Conservation (phyloP, 176 grass and related monocot genomes). For the Oryza brachyantha region DNA sequence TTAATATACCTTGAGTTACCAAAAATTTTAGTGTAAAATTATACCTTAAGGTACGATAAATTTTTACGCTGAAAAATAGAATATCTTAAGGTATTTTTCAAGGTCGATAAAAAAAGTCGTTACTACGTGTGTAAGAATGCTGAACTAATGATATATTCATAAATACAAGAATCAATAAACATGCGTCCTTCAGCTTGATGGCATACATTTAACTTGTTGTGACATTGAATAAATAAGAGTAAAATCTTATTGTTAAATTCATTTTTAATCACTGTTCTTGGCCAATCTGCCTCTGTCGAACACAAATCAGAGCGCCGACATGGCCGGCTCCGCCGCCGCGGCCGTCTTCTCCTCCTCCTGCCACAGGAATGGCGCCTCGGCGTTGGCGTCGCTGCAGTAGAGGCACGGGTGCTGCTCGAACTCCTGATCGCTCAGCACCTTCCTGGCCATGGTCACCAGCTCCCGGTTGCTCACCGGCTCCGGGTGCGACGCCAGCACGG, state of each 20-base stretch:
- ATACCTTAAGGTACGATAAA: no score
- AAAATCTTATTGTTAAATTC: neutral
- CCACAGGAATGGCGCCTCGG: conserved; percentile 49
- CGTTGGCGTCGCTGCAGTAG: conserved; percentile 69
- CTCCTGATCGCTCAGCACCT: conserved; percentile 21
- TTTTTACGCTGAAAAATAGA: no score
- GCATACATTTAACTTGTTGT: neutral
- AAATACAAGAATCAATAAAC: neutral
- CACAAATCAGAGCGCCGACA: neutral
- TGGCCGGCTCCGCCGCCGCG: neutral
- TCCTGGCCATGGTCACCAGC: conserved; percentile 46
- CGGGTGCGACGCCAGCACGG: conserved; percentile 43
- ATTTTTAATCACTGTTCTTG: no score
- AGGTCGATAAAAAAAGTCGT: no score
- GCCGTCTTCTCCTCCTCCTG: neutral
- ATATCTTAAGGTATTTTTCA: no score
- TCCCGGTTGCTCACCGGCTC: conserved; percentile 55
- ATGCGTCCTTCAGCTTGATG: neutral
- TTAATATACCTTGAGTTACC: no score
- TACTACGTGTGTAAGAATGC: no score
- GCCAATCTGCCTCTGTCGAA: neutral
- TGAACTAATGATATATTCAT: neutral
- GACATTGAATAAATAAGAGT: neutral
- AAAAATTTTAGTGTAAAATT: no score
- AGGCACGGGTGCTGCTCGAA: conserved; percentile 73